Evolutionary conservation across 2,329 filamentous ascomycete genomes (phyloP), one percentile per base, ranked within the genome.

Genomic region (Xylariaceae sp.): DNA sequence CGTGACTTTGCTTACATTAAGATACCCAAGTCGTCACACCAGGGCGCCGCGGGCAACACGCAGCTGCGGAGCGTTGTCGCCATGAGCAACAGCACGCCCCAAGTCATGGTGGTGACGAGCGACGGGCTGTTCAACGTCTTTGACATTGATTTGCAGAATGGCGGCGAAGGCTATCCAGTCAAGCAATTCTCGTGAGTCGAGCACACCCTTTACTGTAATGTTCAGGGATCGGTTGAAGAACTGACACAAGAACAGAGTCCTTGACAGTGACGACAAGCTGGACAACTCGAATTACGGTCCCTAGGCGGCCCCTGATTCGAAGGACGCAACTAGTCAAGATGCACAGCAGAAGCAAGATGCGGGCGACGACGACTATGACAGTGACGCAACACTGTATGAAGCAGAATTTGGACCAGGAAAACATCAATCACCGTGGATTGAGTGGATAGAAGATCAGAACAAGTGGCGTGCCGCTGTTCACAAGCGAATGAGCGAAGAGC

Each of bases 1-100:
- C 82, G 94, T 47, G 94, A 99, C 69, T 99, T 99, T 71, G 94
- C 94, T 1, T 97, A 89, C 77, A 91, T 97, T 64, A 95, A 94
- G 67, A 82, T 99, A 42, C 92, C 92, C 12, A 89, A 87, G 63
- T 61, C 63, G 49, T 54, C 71, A 2, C 58, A 61, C 15, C 62
- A 62, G 15, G 48, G 53, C 11, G 48, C 52, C n/a, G 42, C 56
- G 1, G 59, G 52, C 19, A 62, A 57, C 14, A 60, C 62, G 11
- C 85, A 89, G 0, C 70, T 95, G 38, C 79, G 88, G 57, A 96
- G 90, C 58, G 92, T 99, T n/a, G 94, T 99, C 39, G 92, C 94
- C 9, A 95, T 99, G 86, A 96, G 89, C 66, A 94, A 86, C 63
- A 95, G 85, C 65, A 91, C 88, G 22, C 94, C 94, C 1, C 91